phyloP scores from a whole-genome alignment of 1,139 yeast genomes.

The Sporopachydermia cereana region DNA sequence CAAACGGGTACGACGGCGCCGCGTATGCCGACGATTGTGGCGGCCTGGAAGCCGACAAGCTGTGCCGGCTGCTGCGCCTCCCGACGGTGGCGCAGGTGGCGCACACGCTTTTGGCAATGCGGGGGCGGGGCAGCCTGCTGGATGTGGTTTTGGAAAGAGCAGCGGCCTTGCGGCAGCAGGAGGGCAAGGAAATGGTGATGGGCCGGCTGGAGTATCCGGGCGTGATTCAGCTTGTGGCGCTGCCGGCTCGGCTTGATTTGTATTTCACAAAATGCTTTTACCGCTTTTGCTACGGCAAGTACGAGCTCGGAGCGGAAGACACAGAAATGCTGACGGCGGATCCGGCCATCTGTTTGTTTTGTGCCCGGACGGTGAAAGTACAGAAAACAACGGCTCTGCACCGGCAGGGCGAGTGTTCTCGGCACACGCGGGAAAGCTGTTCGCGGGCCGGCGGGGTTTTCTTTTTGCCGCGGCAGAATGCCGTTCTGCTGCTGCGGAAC shows the following conservation, averaged over 20 bases:
- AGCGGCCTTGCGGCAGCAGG: neutral
- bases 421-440: constrained; percentile 55
- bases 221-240: constrained; percentile 39
- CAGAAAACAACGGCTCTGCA: constrained; percentile 48
- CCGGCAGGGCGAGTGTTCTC: constrained; percentile 53
- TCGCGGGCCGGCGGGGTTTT: constrained; percentile 65
- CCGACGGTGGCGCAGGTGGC: constrained; percentile 28
- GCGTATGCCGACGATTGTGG: constrained; percentile 19
- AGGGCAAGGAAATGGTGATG: neutral
- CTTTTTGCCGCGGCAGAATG: constrained; percentile 62
- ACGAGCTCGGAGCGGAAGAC: constrained; percentile 17
- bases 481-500: constrained; percentile 51
- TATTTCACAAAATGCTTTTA: constrained; percentile 53
- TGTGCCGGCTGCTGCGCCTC: constrained; percentile 43
- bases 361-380: constrained; percentile 58
- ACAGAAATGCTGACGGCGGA: constrained; percentile 32
- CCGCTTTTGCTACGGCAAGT: constrained; percentile 17
- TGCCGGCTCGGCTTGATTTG: constrained; percentile 60
- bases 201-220: constrained; percentile 53
- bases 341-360: constrained; percentile 80
- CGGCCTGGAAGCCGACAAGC: constrained; percentile 44
- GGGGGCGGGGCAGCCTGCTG: constrained; percentile 9
- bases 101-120: constrained; percentile 10
- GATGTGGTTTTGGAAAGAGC: neutral
- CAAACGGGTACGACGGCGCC: constrained; percentile 34